These are phyloP conservation scores for Paramecium sexaurelia DNA, from an alignment of 73 alveolate species.

Conservation along the genomic window DNA sequence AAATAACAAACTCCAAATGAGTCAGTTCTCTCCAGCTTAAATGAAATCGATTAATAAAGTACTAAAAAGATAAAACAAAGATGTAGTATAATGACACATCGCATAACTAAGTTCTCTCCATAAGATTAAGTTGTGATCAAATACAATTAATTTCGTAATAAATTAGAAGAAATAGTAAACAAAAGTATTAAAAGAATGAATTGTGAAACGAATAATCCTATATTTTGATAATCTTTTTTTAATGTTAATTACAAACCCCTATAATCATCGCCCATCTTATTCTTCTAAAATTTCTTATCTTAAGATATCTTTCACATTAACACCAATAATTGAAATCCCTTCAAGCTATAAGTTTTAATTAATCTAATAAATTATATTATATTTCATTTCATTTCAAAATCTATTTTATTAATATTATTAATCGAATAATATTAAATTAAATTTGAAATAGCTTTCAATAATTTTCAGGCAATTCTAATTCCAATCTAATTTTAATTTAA, in stretches of 20 bases:
- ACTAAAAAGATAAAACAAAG: neutral
- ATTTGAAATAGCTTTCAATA: too few species aligned
- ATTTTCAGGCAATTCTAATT: too few species aligned
- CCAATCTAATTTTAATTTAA: too few species aligned
- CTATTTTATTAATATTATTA: too few species aligned
- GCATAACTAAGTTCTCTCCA: neutral
- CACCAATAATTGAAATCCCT: slow-evolving; percentile 10
- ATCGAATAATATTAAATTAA: too few species aligned
- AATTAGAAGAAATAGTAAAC: neutral
- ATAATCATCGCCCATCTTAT: too few species aligned
- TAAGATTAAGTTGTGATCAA: neutral
- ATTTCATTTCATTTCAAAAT: too few species aligned
- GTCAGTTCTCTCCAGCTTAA: neutral
- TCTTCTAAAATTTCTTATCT: neutral
- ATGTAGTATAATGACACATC: neutral
- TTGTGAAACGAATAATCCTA: neutral
- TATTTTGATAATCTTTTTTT: neutral
- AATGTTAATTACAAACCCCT: too few species aligned
- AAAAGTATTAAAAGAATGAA: neutral
- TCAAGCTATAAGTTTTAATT: too few species aligned
- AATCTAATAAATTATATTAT: too few species aligned
- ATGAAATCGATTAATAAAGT: neutral
- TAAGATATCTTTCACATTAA: neutral
- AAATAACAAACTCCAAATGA: neutral
- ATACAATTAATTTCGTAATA: neutral